These are phyloP conservation scores for Ogataea nitratoaversa DNA, from an alignment of 805 yeast species.

Conservation along the genomic window DNA sequence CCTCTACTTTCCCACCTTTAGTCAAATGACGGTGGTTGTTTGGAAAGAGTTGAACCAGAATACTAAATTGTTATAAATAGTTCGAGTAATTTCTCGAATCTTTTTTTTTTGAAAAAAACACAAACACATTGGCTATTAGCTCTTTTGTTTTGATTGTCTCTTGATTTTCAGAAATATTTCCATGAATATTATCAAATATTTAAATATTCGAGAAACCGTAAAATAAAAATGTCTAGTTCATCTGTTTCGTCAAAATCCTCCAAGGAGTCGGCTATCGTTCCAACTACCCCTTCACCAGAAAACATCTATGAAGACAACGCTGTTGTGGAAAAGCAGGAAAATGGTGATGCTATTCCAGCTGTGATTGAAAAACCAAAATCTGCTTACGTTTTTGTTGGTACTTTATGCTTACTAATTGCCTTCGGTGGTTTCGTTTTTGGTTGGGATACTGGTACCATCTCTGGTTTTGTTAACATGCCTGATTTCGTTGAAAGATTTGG, in stretches of 20 bases:
- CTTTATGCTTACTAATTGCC: slow-evolving; percentile 53
- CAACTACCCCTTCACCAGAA: slow-evolving; percentile 20
- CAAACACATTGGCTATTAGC: no score
- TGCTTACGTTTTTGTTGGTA: slow-evolving; percentile 24
- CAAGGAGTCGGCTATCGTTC: slow-evolving; percentile 13
- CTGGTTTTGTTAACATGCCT: slow-evolving; percentile 65
- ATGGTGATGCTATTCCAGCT: slow-evolving; percentile 12
- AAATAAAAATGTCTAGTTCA: slow-evolving; percentile 4
- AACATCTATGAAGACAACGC: slow-evolving; percentile 22
- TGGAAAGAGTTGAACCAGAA: no score
- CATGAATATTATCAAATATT: no score
- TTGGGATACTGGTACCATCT: slow-evolving; percentile 75
- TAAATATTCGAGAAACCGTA: no score
- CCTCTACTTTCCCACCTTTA: neutral
- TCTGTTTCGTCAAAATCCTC: slow-evolving; percentile 15
- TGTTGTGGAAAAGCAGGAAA: slow-evolving; percentile 7
- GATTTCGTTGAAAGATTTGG: slow-evolving; percentile 55
- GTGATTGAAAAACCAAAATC: slow-evolving; percentile 22
- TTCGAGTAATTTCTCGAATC: no score
- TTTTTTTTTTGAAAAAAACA: neutral
- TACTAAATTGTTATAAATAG: no score
- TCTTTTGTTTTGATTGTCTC: neutral
- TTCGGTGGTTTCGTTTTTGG: slow-evolving; percentile 79
- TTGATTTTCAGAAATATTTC: neutral
- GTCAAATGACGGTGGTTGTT: neutral